Base-by-base conservation (phyloP, 257 asterid genomes). In the Penstemon barbatus region DNA sequence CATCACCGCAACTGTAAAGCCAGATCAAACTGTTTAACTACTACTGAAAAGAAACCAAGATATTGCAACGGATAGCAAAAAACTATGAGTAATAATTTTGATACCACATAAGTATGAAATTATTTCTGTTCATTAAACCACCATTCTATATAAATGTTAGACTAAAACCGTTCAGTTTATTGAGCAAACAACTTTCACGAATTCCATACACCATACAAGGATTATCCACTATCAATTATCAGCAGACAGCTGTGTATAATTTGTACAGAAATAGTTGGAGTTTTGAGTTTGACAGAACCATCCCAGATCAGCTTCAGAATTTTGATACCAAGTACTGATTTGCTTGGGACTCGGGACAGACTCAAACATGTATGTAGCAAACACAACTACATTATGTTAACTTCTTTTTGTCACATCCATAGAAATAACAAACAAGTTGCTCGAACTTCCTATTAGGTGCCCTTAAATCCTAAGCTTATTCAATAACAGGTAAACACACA, bases 1-100 rank as follows among this genome's bases (percentile, higher is more conserved):
- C 99, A 76, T 94, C 97, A 71, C 99, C 97, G 75, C 97, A 91
- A 76, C 99, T 93, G 83, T 77, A 75, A 76, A 78, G 73, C 73
- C 77, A 80, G 77, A 76, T 70, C 61, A 73, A 74, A 69, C 25
- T 19, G 75, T 55, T 70, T 43, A 49, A 63, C 18, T 71, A 74
- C 41, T 48, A 62, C 48, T 61, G 46, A 50, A 55, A 71, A 18
- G 59, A 68, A 71, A 51, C 51, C 37, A 56, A 37, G 41, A 63
- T 5, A 65, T 57, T 61, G 52, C 58, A 67, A 58, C 64, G 52
- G 61, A 64, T 58, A 42, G 37, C 65, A 43, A 46, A 66, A 50
- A 11, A 53, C 44, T 45, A 38, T n/a, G 40, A 5, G 56, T 51
- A 15, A 38, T 8, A 67, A 70, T 8, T 19, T 12, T 62, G 57